A percentile compares a stretch with the other conserved stretches of the same genome.
These are phyloP conservation scores for Aspergillus haitiensis DNA, from an alignment of 495 filamentous ascomycete genomes.

Conservation along the genomic window DNA sequence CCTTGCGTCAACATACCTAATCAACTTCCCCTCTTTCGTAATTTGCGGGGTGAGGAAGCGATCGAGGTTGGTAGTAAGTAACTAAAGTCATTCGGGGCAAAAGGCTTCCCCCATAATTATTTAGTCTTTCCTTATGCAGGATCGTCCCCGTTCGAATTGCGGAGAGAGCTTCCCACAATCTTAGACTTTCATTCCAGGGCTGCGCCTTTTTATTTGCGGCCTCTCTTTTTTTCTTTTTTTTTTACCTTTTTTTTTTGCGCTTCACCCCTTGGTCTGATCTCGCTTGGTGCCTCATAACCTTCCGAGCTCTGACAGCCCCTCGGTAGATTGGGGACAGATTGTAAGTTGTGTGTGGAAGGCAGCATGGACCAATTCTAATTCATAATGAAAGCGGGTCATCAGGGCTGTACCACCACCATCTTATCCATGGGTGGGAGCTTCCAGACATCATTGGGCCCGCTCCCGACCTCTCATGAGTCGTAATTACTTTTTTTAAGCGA, in stretches of 20 bases:
- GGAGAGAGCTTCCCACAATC: conserved; percentile 29
- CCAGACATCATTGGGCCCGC: conserved; percentile 7
- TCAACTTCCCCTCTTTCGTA: conserved; percentile 1
- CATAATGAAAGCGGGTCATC: conserved; percentile 3
- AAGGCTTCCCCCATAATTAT: conserved; percentile 1
- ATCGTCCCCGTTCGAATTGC: conserved; percentile 27
- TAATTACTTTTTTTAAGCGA: not conserved
- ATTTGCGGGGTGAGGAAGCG: conserved; percentile 11
- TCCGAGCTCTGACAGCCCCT: too few relatives aligned
- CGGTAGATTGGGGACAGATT: not conserved
- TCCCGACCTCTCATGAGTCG: conserved; percentile 4
- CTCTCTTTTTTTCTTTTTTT: not conserved
- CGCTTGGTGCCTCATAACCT: not conserved
- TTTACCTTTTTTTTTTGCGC: not conserved
- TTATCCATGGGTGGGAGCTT: conserved; percentile 19
- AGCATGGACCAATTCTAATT: conserved; percentile 4
- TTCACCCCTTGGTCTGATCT: not conserved
- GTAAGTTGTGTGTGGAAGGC: not conserved
- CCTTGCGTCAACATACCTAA: conserved; percentile 6
- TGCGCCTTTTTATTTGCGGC: conserved; percentile 1
- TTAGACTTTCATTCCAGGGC: conserved; percentile 7
- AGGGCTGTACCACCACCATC: conserved; percentile 1
- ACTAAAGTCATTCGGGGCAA: not conserved
- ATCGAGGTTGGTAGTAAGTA: not conserved
- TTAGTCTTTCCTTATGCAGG: conserved; percentile 20